Base-by-base conservation (phyloP, 208 protist species). In the Crithidia bombi region DNA sequence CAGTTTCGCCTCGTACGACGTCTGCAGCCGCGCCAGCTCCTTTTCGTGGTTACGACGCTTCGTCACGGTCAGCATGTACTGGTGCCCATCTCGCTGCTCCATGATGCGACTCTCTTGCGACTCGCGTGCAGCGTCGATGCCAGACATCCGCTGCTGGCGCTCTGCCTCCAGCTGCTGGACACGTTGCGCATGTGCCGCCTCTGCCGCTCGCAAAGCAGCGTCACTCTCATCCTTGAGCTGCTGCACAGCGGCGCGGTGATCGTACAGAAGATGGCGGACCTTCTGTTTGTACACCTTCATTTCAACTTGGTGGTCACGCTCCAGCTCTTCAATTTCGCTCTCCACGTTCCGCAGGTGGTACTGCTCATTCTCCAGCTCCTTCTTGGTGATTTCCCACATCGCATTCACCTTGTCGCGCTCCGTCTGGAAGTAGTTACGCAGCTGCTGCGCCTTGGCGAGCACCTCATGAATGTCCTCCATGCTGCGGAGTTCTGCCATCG, bases 271-370 rank as follows among this genome's bases (percentile, higher is more conserved):
- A 69, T 98, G 96, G 57, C 96, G 95, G 30, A 99, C 93, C 79
- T 98, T 98, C 75, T 99, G 97, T 85, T 99, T 97, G 89, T 98
- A 98, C 69, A 98, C 96, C 82, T 97, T 97, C 84, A 99, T 94
- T 78, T 98, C 94, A 15, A 98, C 91, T 79, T 98, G 94, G 72
- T 98, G 97, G 4, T 81, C 77, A 32, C 97, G 94, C 83, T 98
- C 95, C 46, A 93, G 65, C 77, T 99, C 96, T 80, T 98, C 97
- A 41, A 98, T 73, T 61, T 98, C 94, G 33, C 90, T 76, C 56
- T 98, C 95, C 19, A 87, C 85, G 69, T 98, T 98, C 38, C 86
- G 77, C 33, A 98, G 44, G 39, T 76, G 78, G 26, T 85, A 75
- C 43, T 87, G 83, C 41, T 62, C 51, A 33, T 96, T 87, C 46